Percentiles rank a stretch among this genome's conserved stretches.
These are phyloP conservation scores for Mycena chlorophos DNA, from an alignment of 768 basidiomycete genomes.

Conservation along the genomic window DNA sequence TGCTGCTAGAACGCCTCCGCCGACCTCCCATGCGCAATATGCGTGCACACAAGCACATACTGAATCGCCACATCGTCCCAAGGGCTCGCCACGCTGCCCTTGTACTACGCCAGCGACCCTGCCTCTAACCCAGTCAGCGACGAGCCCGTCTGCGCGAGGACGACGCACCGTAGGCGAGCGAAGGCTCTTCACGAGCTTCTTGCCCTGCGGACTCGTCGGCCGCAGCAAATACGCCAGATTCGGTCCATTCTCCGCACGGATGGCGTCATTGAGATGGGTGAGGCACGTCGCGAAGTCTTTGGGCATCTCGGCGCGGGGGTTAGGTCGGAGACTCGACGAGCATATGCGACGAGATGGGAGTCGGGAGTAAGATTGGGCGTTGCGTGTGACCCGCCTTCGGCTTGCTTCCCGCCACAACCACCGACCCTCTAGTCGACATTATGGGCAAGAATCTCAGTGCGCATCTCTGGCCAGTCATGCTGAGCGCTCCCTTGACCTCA, in stretches of 20 bases:
- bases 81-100: constrained; percentile 65
- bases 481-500: too few relatives aligned
- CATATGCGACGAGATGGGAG: too few relatives aligned
- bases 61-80: constrained; percentile 89
- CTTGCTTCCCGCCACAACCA: too few relatives aligned
- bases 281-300: constrained; percentile 63
- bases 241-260: constrained; percentile 63
- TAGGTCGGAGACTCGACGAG: too few relatives aligned
- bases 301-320: constrained; percentile 31
- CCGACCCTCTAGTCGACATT: too few relatives aligned
- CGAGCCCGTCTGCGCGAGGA: constrained; percentile 2
- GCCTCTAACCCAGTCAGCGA: constrained; percentile 12
- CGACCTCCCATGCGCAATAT: constrained; percentile 65
- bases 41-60: constrained; percentile 73
- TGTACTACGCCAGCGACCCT: constrained; percentile 45
- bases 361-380: too few relatives aligned
- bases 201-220: constrained; percentile 75
- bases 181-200: constrained; percentile 72
- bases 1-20: constrained; percentile 82
- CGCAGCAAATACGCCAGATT: constrained; percentile 74
- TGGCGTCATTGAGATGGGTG: constrained; percentile 58
- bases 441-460: too few relatives aligned
- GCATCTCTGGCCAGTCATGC: too few relatives aligned
- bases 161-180: constrained; percentile 54
- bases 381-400: too few relatives aligned